Base-by-base conservation (phyloP, 1,284 basidiomycete species). In the Moesziomyces parantarcticus region DNA sequence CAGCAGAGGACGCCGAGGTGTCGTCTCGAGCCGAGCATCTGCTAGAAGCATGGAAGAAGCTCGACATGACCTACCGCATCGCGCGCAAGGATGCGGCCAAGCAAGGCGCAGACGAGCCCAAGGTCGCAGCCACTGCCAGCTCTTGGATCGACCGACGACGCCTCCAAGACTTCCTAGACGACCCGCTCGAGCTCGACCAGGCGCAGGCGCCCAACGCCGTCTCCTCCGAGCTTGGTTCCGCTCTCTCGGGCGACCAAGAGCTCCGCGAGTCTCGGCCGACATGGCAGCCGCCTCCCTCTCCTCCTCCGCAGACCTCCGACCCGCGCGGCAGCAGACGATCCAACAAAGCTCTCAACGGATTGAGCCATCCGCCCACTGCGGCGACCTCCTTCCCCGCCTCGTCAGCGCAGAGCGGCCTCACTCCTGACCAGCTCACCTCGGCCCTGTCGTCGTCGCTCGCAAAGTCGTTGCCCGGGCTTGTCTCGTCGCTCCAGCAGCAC, bases 41-140 rank as follows among this genome's bases (percentile, higher is more conserved):
- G 16, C 84, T 92, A 3, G 87, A 87, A 20, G 87, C 89, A 54
- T 97, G 94, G 94, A 88, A 89, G 34, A 87, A 87, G 20, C 87
- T 96, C 44, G 89, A 91, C 50, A 85, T 90, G 41, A 90, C 89
- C 10, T 94, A 92, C 83, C 90, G 93, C 73, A 96, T 97, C 50
- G 85, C 85, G 1, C 78, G 83, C 49, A 87, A 86, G 16, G 85
- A 85, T 29, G 86, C 86, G 52, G 86, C 84, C 36, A 86, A 85
- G 13, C 85, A 86, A 84, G 85, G 44, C 52, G 66, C 60, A 25
- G 76, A 75, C 9, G 77, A 67, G 39, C 45, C 32, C 22, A 58
- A 58, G 23, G 63, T 63, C 13, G 45, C 45, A 14, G 42, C 53
- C 16, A 47, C 56, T 5, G 51, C 53, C 23, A 39, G 49, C 34